Evolutionary conservation across 768 basidiomycete species (phyloP).

Genomic region (Boletus pseudopeckii): DNA sequence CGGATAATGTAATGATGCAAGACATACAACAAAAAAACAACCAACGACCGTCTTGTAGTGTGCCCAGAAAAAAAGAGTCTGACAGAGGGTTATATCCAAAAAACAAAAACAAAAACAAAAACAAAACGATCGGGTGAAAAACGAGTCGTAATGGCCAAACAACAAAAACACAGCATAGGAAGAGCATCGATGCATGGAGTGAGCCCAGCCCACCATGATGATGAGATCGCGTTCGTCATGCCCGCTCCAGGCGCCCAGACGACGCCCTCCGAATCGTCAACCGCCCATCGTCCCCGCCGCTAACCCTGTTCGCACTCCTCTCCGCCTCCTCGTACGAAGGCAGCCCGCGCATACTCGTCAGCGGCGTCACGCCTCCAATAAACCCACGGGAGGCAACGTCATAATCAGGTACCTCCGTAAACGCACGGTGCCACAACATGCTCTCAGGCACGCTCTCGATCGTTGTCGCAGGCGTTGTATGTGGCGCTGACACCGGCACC

Average conservation of each 20-base stretch:
- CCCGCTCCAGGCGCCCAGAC: background rate
- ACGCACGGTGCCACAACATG: conserved; percentile 54
- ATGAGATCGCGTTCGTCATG: background rate
- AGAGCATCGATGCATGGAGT: too few species aligned
- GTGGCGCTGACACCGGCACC: background rate
- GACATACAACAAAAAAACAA: too few species aligned
- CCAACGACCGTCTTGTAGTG: too few species aligned
- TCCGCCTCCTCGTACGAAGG: conserved; percentile 83
- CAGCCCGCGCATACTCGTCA: conserved; percentile 69
- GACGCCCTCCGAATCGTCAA: conserved; percentile 9
- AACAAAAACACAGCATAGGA: too few species aligned
- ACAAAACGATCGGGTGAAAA: too few species aligned
- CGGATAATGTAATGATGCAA: too few species aligned
- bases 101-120: too few species aligned
- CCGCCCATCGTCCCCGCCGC: background rate
- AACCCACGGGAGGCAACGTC: conserved; percentile 81
- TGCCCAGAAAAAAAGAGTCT: too few species aligned
- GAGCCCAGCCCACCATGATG: too few species aligned
- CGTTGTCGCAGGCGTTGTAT: background rate
- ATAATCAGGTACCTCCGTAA: conserved; percentile 84
- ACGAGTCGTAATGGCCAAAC: too few species aligned
- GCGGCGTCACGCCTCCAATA: conserved; percentile 85
- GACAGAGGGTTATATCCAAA: too few species aligned
- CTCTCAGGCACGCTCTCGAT: conserved; percentile 27
- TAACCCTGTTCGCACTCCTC: background rate